Evolutionary conservation across 2,329 filamentous ascomycete genomes (phyloP).

Genomic region (Colletotrichum lentis): DNA sequence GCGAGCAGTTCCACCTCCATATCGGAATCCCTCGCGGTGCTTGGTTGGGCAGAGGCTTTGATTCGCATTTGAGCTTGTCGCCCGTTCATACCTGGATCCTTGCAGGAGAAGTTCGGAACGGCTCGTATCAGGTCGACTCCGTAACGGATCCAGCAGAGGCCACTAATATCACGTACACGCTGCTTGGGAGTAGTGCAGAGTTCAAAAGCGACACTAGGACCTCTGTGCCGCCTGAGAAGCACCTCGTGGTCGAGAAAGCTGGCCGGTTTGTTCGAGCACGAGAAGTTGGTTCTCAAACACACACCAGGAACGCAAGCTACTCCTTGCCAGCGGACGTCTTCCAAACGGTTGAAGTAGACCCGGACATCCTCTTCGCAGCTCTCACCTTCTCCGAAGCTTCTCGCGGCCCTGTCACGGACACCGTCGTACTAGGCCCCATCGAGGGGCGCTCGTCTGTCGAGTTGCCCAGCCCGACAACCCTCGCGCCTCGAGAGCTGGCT

Average conservation of each 20-base stretch:
- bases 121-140: constrained; percentile 41
- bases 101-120: constrained; percentile 45
- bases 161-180: constrained; percentile 44
- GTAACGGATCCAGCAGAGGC: constrained; percentile 35
- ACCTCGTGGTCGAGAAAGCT: constrained; percentile 42
- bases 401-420: constrained; percentile 44
- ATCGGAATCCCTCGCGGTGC: constrained; percentile 45
- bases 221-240: constrained; percentile 40
- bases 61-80: constrained; percentile 47
- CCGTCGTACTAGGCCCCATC: constrained; percentile 44
- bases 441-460: constrained; percentile 37
- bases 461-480: constrained; percentile 33
- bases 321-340: constrained; percentile 43
- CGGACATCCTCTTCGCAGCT: constrained; percentile 45
- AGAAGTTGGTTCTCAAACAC: constrained; percentile 4
- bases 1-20: constrained; percentile 48
- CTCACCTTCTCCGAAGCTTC: constrained; percentile 48
- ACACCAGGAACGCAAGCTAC: constrained; percentile 42
- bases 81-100: constrained; percentile 49
- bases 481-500: constrained; percentile 38
- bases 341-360: constrained; percentile 43
- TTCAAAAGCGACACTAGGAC: constrained; percentile 33
- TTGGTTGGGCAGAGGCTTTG: constrained; percentile 40
- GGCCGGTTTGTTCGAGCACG: constrained; percentile 38
- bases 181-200: constrained; percentile 41